Evolutionary conservation across 768 basidiomycete species (phyloP).

Genomic region (Amanita muscaria): DNA sequence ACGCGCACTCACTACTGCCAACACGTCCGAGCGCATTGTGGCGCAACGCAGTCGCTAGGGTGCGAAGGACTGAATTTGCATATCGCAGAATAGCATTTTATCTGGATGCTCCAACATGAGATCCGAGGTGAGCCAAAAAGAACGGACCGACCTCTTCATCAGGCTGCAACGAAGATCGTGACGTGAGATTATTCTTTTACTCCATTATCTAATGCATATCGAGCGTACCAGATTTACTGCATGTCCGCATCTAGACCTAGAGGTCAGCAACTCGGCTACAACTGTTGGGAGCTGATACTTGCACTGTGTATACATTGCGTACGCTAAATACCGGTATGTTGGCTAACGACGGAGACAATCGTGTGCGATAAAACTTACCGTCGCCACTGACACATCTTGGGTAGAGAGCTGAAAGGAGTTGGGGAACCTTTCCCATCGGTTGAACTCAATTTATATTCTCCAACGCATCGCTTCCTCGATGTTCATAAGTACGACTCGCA

Average conservation of each 20-base stretch:
- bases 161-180: constrained; percentile 27
- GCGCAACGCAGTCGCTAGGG: constrained; percentile 38
- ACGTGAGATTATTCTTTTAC: background rate
- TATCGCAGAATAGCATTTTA: constrained; percentile 48
- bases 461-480: constrained; percentile 4
- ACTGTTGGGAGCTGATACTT: constrained; percentile 14
- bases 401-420: constrained; percentile 12
- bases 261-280: constrained; percentile 7
- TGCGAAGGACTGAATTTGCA: constrained; percentile 61
- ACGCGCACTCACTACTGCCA: constrained; percentile 60
- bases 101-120: constrained; percentile 26
- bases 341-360: background rate
- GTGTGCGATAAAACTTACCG: constrained; percentile 30
- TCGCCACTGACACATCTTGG: constrained; percentile 51
- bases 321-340: constrained; percentile 29
- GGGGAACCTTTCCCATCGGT: background rate
- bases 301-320: constrained; percentile 46
- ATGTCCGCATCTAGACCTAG: constrained; percentile 42
- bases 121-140: background rate
- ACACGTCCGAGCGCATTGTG: constrained; percentile 46
- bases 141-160: constrained; percentile 42
- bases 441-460: constrained; percentile 3
- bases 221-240: constrained; percentile 37
- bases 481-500: constrained; percentile 3
- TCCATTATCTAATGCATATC: background rate